A percentile compares a stretch with the other conserved stretches of the same genome.
These are phyloP conservation scores for Trichoderma sp. DNA, from an alignment of 2,329 filamentous ascomycete species.

Conservation along the genomic window DNA sequence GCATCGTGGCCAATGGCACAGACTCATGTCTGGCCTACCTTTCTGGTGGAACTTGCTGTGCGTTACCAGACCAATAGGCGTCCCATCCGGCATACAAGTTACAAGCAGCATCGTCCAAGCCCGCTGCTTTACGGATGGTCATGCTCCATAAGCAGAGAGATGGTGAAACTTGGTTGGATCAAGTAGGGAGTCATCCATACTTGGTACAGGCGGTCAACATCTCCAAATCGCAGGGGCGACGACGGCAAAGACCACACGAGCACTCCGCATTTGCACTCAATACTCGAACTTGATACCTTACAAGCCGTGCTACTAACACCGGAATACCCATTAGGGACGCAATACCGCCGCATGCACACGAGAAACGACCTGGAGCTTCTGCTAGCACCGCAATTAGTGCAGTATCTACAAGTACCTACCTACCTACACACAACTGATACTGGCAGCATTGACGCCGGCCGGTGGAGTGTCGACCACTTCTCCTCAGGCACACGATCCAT, in stretches of 20 bases:
- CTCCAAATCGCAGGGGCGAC: neutral
- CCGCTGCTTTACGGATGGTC: neutral
- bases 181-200: neutral
- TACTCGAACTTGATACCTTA: neutral
- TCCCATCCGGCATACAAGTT: neutral
- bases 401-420: neutral
- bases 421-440: neutral
- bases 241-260: neutral
- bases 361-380: neutral
- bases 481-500: neutral
- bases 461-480: neutral
- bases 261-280: neutral
- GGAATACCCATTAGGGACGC: neutral
- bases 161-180: constrained; percentile 16
- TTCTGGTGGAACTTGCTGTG: neutral
- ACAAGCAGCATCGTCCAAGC: neutral
- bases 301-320: neutral
- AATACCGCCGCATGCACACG: neutral
- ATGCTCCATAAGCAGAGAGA: constrained; percentile 3
- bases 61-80: neutral
- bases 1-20: neutral
- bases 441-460: neutral
- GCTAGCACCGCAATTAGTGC: neutral
- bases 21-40: neutral
- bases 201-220: constrained; percentile 8